Percentiles rank a stretch among this genome's conserved stretches.
Conservation (phyloP, 768 basidiomycete genomes). For the Postia placenta region DNA sequence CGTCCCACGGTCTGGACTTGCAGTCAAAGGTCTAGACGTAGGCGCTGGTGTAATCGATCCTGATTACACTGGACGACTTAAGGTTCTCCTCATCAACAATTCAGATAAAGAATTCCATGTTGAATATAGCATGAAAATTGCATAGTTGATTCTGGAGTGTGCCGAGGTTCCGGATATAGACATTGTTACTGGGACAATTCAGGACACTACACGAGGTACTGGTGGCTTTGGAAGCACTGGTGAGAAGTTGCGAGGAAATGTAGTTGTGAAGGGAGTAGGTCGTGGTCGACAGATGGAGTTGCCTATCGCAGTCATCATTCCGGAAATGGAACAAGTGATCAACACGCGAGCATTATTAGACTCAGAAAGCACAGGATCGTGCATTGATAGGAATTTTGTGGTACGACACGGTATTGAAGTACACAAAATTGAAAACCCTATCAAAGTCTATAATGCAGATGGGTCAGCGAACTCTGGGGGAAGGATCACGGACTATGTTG, state of each 20-base stretch:
- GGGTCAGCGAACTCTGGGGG: slow-evolving; percentile 8
- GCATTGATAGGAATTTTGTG: slow-evolving; percentile 12
- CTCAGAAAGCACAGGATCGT: slow-evolving; percentile 19
- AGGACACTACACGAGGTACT: background rate
- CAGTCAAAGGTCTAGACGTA: slow-evolving; percentile 5
- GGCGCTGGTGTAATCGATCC: no score
- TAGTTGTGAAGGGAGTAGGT: slow-evolving; percentile 8
- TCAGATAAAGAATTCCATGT: background rate
- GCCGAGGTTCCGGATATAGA: background rate
- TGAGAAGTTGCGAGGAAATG: background rate
- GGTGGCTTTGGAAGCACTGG: no score
- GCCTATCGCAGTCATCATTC: slow-evolving; percentile 6
- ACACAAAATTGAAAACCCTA: background rate
- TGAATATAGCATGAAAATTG: background rate
- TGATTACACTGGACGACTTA: no score
- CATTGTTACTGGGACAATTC: background rate
- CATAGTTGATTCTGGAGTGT: slow-evolving; percentile 6
- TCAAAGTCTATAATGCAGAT: slow-evolving; percentile 13
- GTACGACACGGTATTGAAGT: background rate
- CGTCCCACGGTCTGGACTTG: background rate
- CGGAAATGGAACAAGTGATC: background rate
- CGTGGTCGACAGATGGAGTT: slow-evolving; percentile 7
- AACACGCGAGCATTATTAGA: slow-evolving; percentile 14
- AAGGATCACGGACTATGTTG: slow-evolving; percentile 7
- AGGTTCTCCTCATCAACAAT: no score